Evolutionary conservation across 805 yeast species (phyloP).

Genomic region (Schwanniomyces pseudopolymorphus): DNA sequence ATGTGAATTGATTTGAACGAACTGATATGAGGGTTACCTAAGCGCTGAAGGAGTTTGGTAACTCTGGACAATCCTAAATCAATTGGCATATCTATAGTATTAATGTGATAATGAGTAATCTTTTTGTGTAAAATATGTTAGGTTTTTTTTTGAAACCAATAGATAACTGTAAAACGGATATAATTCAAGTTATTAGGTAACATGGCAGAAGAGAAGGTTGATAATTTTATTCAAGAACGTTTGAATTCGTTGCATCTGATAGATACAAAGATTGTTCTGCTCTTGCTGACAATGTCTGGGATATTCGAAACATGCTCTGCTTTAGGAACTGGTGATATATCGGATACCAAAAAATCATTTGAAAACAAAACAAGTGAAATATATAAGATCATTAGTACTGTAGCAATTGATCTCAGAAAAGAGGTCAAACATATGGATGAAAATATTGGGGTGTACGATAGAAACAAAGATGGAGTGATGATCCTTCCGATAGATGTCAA

Average conservation of each 20-base stretch:
- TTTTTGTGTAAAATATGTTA: background rate
- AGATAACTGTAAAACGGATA: too few relatives aligned
- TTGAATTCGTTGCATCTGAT: slow-evolving; percentile 52
- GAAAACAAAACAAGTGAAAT: slow-evolving; percentile 45
- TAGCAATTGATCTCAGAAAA: slow-evolving; percentile 59
- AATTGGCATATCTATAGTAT: slow-evolving; percentile 28
- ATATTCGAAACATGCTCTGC: slow-evolving; percentile 44
- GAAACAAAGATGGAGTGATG: slow-evolving; percentile 45
- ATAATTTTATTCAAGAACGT: slow-evolving; percentile 47
- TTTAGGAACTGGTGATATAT: slow-evolving; percentile 19
- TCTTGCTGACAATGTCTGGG: slow-evolving; percentile 49
- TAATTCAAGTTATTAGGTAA: background rate
- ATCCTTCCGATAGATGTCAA: slow-evolving; percentile 68
- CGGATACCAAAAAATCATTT: slow-evolving; percentile 38
- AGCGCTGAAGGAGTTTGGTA: slow-evolving; percentile 26
- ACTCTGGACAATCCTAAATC: slow-evolving; percentile 39
- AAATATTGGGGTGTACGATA: slow-evolving; percentile 47
- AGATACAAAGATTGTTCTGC: slow-evolving; percentile 51
- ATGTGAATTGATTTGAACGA: slow-evolving; percentile 73
- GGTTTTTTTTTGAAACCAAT: too few relatives aligned
- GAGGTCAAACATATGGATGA: slow-evolving; percentile 69
- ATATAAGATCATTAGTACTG: slow-evolving; percentile 53
- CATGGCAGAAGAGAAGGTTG: slow-evolving; percentile 12
- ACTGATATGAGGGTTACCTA: slow-evolving; percentile 68
- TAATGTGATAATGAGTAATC: background rate